Base-by-base conservation (phyloP, 371 early-diverging fungal species). In the Rhizopus delemar region DNA sequence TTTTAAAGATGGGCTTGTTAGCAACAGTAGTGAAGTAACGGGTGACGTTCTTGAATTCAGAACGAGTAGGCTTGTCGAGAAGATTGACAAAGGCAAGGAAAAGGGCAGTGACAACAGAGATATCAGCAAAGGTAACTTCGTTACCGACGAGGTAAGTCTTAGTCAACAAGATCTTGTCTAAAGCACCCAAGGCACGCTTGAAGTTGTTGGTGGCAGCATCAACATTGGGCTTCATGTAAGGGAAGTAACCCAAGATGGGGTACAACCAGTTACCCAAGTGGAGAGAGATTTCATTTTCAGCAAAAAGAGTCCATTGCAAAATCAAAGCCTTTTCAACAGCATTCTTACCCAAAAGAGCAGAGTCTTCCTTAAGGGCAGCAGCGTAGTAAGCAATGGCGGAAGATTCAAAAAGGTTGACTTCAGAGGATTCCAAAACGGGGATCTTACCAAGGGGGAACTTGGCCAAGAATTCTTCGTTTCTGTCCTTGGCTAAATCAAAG, bases 371-470 rank as follows among this genome's bases (percentile, higher is more conserved):
- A 41, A 74, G 71, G 56, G 82, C 77, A 62, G 90, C 91, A 63
- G 90, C 90, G 76, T 94, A 93, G 88, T 86, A 86, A 54, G 92
- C 91, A 57, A 96, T 96, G 62, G 94, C 93, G 66, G 82, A 85
- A 60, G 86, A 85, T 81, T 96, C 95, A 65, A 83, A 86, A 62
- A 93, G 63, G 66, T 75, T 73, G 77, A 83, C 85, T 43, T 91
- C 89, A 55, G 86, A 68, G 52, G 83, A 79, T 80, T 92, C 93
- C 59, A 93, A 89, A 41, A 78, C 88, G 28, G 96, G 96, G 59
- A 91, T 81, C 85, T 91, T 85, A 65, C 87, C 90, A 48, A 68
- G 13, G 59, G 95, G 92, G 83, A 89, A 94, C 83, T 93, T 94
- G 76, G 81, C 80, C 52, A 88, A 70, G 84, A 83, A 95, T 68